These are phyloP conservation scores for Hypoxylon fuscum DNA, from an alignment of 495 filamentous ascomycete genomes.

Conservation along the genomic window DNA sequence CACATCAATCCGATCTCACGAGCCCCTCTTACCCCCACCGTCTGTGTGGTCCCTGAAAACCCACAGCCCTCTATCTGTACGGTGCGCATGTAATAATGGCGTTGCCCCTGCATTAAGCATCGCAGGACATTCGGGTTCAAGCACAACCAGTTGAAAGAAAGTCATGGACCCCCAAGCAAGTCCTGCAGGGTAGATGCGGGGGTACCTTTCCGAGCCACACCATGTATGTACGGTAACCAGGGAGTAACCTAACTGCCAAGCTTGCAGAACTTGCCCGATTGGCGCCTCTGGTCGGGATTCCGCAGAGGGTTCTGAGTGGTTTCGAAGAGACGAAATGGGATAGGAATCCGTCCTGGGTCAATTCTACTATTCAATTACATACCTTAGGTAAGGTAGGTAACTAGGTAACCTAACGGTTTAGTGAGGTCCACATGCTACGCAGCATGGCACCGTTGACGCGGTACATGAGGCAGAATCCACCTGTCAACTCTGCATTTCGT, in stretches of 20 bases:
- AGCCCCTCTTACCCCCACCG: constrained; percentile 13
- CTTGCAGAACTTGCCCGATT: constrained; percentile 15
- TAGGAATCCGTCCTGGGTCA: too few species aligned
- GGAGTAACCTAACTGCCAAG: constrained; percentile 10
- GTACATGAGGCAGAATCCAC: constrained; percentile 5
- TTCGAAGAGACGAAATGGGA: constrained; percentile 8
- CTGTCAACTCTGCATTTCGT: constrained; percentile 12
- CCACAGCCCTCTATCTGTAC: constrained; percentile 6
- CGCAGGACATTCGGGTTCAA: constrained; percentile 15
- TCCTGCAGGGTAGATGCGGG: constrained; percentile 28
- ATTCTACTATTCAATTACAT: background rate
- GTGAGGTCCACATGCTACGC: constrained; percentile 5
- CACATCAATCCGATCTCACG: constrained; percentile 8
- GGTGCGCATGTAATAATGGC: constrained; percentile 18
- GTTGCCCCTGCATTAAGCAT: constrained; percentile 35
- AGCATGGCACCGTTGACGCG: constrained; percentile 9
- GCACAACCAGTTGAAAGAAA: constrained; percentile 18
- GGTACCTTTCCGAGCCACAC: constrained; percentile 19
- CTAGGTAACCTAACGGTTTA: too few species aligned
- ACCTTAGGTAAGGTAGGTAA: too few species aligned
- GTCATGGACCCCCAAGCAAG: constrained; percentile 11
- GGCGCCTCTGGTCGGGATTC: constrained; percentile 7
- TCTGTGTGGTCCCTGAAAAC: constrained; percentile 22
- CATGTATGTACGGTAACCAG: constrained; percentile 8
- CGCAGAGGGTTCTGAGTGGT: constrained; percentile 1